phyloP scores from a whole-genome alignment of 2,329 filamentous ascomycete genomes.

The Cordyceps cicadae region DNA sequence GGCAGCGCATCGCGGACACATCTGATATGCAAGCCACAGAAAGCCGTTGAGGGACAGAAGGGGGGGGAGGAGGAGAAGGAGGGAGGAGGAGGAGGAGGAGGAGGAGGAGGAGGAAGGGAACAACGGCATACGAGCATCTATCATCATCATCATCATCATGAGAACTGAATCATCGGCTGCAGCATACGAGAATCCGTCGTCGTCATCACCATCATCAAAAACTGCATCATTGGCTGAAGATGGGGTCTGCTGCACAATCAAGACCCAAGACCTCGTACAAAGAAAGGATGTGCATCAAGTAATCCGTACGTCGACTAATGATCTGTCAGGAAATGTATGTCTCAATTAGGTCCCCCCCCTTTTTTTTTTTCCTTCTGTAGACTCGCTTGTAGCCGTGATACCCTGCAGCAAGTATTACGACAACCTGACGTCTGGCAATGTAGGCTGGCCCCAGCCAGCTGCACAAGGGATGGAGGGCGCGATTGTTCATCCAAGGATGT shows the following conservation, averaged over 20 bases:
- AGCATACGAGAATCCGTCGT: too few relatives aligned
- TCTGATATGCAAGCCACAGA: constrained; percentile 1
- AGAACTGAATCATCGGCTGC: too few relatives aligned
- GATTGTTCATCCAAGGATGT: too few relatives aligned
- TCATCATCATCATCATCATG: too few relatives aligned
- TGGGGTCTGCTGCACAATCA: background rate
- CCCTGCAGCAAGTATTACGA: constrained; percentile 3
- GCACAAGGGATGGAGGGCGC: too few relatives aligned
- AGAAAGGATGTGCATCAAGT: too few relatives aligned
- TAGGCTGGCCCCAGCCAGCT: background rate
- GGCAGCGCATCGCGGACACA: background rate
- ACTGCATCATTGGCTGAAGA: background rate
- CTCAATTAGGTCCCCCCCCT: background rate
- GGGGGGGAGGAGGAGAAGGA: background rate
- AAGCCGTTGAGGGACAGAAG: background rate
- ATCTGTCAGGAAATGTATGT: background rate
- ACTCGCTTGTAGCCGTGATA: background rate
- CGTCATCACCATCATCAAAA: background rate
- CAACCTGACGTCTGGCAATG: background rate
- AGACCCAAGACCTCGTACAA: background rate
- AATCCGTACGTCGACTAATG: background rate
- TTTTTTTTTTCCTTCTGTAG: too few relatives aligned
- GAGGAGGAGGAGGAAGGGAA: too few relatives aligned
- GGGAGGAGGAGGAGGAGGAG: too few relatives aligned
- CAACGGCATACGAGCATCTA: too few relatives aligned